Evolutionary conservation across 805 yeast genomes (phyloP), one percentile per base, ranked within the genome.

Genomic region (Suhomyces xylopsoci): DNA sequence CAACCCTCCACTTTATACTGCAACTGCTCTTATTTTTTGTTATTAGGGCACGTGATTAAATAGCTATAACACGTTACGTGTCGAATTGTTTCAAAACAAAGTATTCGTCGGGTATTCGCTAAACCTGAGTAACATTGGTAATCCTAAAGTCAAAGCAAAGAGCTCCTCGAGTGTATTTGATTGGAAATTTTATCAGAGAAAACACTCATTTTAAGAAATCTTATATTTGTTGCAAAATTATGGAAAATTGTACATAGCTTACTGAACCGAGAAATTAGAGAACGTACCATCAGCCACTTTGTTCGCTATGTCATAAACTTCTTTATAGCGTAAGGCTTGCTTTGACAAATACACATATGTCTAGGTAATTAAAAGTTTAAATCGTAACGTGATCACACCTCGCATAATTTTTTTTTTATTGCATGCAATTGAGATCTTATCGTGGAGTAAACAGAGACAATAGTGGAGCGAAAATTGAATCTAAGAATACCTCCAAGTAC

Each of bases 1-100:
- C 76, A 71, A 68, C 76, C 76, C 74, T 71, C 76, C 76, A 61
- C 14, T 49, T 51, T 12, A 24, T 24, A 24, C 3, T 38, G 1
- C 5, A 3, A 15, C 8, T 14, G 9, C 4, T 10, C 32, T 32
- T 32, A 15, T 2, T 3, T 14, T 32, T 7, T 32, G 1, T n/a
- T 32, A 6, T 32, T 6, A n/a, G 1, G 9, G 12, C 15, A n/a
- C 36, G 17, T 32, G 12, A n/a, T n/a, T 32, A 5, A 1, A 32
- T n/a, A 32, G 4, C 15, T n/a, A 5, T 2, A 3, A 14, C 1
- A 30, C 15, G 4, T 6, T 12, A 14, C 15, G n/a, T 32, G 36
- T 32, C 3, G 15, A 10, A 28, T 10, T 10, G 14, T 2, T 25
- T 26, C 4, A 10, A 14, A 12, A 12, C 10, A n/a, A 5, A 10